Base-by-base conservation (phyloP, 495 filamentous ascomycete genomes). In the Usnea hakonensis region DNA sequence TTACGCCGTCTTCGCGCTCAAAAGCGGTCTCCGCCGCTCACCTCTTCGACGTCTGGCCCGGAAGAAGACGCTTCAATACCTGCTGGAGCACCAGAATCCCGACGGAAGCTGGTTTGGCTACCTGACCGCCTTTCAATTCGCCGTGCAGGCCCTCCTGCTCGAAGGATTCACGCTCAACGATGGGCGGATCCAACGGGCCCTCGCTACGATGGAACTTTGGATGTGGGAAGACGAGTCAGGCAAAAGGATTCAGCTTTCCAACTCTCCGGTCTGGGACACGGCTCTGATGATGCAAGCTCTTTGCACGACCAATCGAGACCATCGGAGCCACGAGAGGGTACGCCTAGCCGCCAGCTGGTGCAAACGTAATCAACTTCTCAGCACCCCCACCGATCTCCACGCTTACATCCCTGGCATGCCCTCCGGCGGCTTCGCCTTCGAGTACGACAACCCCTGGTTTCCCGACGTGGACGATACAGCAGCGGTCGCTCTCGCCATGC, bases 391-490 rank as follows among this genome's bases (percentile, higher is more conserved):
- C 10, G 76, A 79, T 61, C 76, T 74, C 73, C 58, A 55, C 5
- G 38, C 74, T 5, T 72, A 71, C 48, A 58, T 60, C n/a, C 72
- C 73, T 1, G 35, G 13, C 0, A 21, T 62, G 0, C 53, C 69
- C 0, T 28, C 17, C 2, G 64, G 57, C 10, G 57, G 69, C 0
- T 76, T 75, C 1, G 72, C 74, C 0, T 75, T 69, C 59, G 68
- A 73, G 54, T 75, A 77, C 58, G 35, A 58, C 32, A 75, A 74
- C 50, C 68, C 53, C 1, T 72, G 68, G 67, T 72, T 72, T 60
- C 77, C 77, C 1, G 78, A 80, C 63, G 67, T 76, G n/a, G 76
- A 78, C 57, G 76, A 79, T 64, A 79, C 78, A 0, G 75, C 77
- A 0, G 74, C 68, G 0, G 69, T 61, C 0, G 62, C 78, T 17